Conservation (phyloP, 2,329 filamentous ascomycete species). For the Pseudohalonectria lignicola region DNA sequence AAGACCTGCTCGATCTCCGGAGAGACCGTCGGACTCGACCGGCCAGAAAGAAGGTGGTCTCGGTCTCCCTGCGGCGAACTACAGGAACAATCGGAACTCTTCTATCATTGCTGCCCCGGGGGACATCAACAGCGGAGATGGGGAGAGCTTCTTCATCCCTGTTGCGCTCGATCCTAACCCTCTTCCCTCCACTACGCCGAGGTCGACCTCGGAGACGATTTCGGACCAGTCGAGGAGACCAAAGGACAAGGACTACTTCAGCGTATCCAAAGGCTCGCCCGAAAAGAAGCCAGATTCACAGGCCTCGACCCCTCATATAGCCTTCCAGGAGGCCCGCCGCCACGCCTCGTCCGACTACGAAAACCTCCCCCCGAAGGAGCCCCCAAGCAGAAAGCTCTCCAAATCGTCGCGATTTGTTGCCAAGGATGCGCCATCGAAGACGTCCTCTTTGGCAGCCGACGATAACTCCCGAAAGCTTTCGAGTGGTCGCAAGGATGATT, state of each 20-base stretch:
- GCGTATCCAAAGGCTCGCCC: constrained; percentile 20
- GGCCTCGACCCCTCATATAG: constrained; percentile 72
- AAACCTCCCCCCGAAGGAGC: constrained; percentile 36
- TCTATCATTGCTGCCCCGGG: constrained; percentile 36
- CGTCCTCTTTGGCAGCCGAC: constrained; percentile 21
- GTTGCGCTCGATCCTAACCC: constrained; percentile 64
- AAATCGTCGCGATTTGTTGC: constrained; percentile 27
- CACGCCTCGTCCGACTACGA: constrained; percentile 50
- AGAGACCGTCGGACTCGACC: constrained; percentile 30
- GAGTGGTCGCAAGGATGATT: constrained; percentile 43
- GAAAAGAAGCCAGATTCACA: constrained; percentile 39
- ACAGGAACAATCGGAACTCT: constrained; percentile 69
- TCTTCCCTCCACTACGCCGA: constrained; percentile 40
- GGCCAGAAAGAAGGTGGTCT: constrained; percentile 33
- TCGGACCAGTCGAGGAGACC: constrained; percentile 30
- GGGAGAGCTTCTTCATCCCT: constrained; percentile 65
- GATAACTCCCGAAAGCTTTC: constrained; percentile 22
- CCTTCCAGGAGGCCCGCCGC: constrained; percentile 71
- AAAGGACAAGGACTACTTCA: constrained; percentile 52
- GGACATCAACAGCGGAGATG: constrained; percentile 34
- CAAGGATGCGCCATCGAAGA: constrained; percentile 18
- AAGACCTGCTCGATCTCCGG: constrained; percentile 41
- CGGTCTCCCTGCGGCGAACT: constrained; percentile 63
- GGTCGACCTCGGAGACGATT: constrained; percentile 37
- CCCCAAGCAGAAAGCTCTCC: constrained; percentile 34